phyloP scores from a whole-genome alignment of 345 rosid species.

The Ricinus communis region DNA sequence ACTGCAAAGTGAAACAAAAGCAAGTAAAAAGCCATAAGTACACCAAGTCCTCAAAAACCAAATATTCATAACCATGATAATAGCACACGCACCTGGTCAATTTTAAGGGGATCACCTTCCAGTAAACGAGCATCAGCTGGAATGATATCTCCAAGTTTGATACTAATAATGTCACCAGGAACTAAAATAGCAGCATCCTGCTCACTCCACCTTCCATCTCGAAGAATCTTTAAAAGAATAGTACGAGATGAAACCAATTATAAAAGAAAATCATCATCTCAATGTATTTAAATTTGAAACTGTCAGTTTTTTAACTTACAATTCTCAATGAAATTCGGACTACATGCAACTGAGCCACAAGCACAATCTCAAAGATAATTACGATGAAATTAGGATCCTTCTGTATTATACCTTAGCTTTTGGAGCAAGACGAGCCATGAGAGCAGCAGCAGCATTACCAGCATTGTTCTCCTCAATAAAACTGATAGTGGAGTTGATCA shows the following conservation, averaged over 20 bases:
- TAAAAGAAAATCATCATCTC: neutral
- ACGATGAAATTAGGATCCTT: neutral
- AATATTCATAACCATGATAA: constrained; percentile 1
- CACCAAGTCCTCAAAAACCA: constrained; percentile 16
- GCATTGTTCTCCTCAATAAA: constrained; percentile 97
- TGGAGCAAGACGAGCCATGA: constrained; percentile 97
- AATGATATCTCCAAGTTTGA: constrained; percentile 91
- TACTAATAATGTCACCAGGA: constrained; percentile 87
- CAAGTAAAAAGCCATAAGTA: constrained; percentile 8
- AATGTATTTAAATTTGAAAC: constrained; percentile 2
- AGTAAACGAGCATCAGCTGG: constrained; percentile 98
- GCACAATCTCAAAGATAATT: neutral
- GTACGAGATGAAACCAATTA: constrained; percentile 8
- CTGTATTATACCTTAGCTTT: constrained; percentile 75
- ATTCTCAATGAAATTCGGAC: neutral
- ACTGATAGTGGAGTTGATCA: constrained; percentile 96
- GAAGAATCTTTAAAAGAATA: constrained; percentile 62
- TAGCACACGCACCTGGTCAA: constrained; percentile 66
- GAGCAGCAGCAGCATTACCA: constrained; percentile 97
- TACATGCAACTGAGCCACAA: neutral
- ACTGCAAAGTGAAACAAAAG: constrained; percentile 43
- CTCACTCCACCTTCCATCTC: constrained; percentile 96
- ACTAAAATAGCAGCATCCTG: constrained; percentile 87
- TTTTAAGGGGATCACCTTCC: constrained; percentile 93
- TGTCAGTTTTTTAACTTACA: neutral